Conservation (phyloP, 139 green algal genomes). For the Ostreobium quekettii region DNA sequence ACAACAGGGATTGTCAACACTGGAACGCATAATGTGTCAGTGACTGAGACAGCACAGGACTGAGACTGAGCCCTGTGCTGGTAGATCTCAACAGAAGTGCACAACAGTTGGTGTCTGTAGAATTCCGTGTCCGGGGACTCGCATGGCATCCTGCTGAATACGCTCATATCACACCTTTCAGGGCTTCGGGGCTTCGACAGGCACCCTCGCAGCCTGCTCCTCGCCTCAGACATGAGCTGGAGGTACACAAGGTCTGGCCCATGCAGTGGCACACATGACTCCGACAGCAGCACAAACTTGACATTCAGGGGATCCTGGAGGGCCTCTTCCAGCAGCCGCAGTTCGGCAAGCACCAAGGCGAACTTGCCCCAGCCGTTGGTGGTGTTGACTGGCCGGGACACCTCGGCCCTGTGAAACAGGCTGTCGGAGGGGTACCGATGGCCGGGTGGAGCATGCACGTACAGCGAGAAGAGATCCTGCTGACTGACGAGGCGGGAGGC, state of each 20-base stretch:
- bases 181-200: too few relatives aligned
- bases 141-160: too few relatives aligned
- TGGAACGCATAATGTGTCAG: too few relatives aligned
- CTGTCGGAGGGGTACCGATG: slow-evolving; percentile 3
- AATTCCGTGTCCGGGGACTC: too few relatives aligned
- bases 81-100: too few relatives aligned
- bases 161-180: too few relatives aligned
- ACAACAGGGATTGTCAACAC: too few relatives aligned
- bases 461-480: slow-evolving; percentile 14
- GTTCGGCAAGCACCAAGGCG: neutral
- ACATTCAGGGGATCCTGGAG: neutral
- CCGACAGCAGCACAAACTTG: slow-evolving; percentile 13
- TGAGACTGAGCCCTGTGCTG: too few relatives aligned
- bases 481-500: too few relatives aligned
- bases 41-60: too few relatives aligned
- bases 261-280: slow-evolving; percentile 17
- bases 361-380: slow-evolving; percentile 8
- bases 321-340: slow-evolving; percentile 4
- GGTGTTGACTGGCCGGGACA: neutral
- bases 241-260: slow-evolving; percentile 20
- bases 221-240: slow-evolving; percentile 21
- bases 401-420: slow-evolving; percentile 12
- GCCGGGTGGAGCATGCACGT: neutral
- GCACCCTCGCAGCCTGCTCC: slow-evolving; percentile 23
- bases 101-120: too few relatives aligned